A percentile compares a stretch with the other conserved stretches of the same genome.
These are phyloP conservation scores for Ambrosiella beaveri DNA, from an alignment of 2,329 filamentous ascomycete species.

Conservation along the genomic window DNA sequence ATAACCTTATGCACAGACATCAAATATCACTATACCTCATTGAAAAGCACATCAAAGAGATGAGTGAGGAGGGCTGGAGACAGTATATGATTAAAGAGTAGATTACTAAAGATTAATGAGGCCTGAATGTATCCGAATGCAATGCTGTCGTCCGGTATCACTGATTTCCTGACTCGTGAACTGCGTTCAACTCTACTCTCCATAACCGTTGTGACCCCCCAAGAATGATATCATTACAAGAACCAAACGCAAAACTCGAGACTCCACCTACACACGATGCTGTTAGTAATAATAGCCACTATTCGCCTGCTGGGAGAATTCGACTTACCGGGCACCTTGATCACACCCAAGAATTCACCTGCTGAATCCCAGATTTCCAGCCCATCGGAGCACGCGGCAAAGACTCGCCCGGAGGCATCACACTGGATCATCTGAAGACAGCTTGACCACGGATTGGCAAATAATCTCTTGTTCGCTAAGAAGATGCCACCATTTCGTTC, in stretches of 20 bases:
- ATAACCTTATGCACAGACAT: no score
- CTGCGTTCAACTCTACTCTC: slow-evolving; percentile 10
- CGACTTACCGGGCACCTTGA: slow-evolving; percentile 22
- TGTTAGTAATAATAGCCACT: background rate
- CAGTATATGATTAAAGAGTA: no score
- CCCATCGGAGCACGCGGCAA: slow-evolving; percentile 31
- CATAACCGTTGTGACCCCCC: slow-evolving; percentile 8
- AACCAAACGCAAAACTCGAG: slow-evolving; percentile 11
- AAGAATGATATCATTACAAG: slow-evolving; percentile 9
- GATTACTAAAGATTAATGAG: no score
- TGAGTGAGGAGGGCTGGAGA: no score
- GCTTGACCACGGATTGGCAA: slow-evolving; percentile 30
- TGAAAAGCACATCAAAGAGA: no score
- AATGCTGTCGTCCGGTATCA: no score
- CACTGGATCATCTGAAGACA: slow-evolving; percentile 15
- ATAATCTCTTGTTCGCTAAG: slow-evolving; percentile 28
- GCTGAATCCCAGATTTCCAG: slow-evolving; percentile 30
- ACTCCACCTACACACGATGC: slow-evolving; percentile 5
- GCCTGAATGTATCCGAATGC: no score
- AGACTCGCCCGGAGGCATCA: slow-evolving; percentile 30
- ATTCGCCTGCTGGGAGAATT: background rate
- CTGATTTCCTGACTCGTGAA: no score
- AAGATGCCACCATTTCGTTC: slow-evolving; percentile 23
- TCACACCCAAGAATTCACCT: slow-evolving; percentile 29
- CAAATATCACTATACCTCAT: no score